Percentiles rank a stretch among this genome's conserved stretches.
Conservation (phyloP, 2,329 filamentous ascomycete genomes). For the Capronia americana region DNA sequence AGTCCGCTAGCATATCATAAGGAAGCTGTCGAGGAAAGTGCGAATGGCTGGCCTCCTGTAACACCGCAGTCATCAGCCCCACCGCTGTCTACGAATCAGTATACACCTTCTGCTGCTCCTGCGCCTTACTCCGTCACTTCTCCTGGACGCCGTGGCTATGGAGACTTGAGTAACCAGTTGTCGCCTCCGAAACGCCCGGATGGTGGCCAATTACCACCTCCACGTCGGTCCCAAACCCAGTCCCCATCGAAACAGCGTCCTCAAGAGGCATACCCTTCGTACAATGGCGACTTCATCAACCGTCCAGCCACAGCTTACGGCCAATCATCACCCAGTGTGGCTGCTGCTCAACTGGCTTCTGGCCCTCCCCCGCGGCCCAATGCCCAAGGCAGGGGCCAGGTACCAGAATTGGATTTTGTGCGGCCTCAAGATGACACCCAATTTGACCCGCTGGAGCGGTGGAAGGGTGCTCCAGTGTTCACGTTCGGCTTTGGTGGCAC, state of each 20-base stretch:
- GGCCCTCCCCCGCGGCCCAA: slow-evolving; percentile 41
- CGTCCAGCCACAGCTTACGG: slow-evolving; percentile 62
- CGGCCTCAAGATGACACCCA: slow-evolving; percentile 62
- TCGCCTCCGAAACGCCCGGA: slow-evolving; percentile 47
- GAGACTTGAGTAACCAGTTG: slow-evolving; percentile 41
- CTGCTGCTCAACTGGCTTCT: slow-evolving; percentile 36
- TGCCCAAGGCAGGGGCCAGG: slow-evolving; percentile 51
- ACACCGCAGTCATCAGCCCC: slow-evolving; percentile 27
- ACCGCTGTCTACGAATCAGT: slow-evolving; percentile 15
- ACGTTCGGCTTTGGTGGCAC: slow-evolving; percentile 86
- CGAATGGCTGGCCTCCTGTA: slow-evolving; percentile 7
- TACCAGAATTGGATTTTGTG: slow-evolving; percentile 62
- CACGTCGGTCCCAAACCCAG: slow-evolving; percentile 62
- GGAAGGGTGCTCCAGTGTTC: slow-evolving; percentile 88
- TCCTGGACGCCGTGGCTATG: slow-evolving; percentile 26
- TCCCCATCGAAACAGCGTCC: slow-evolving; percentile 64
- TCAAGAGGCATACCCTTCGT: slow-evolving; percentile 52
- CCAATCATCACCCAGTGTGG: slow-evolving; percentile 46
- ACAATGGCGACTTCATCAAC: slow-evolving; percentile 54
- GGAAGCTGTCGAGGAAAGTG: slow-evolving; percentile 32
- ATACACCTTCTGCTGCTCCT: slow-evolving; percentile 21
- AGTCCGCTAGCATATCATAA: slow-evolving; percentile 65
- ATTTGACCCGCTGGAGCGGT: slow-evolving; percentile 80
- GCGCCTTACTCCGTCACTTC: slow-evolving; percentile 37
- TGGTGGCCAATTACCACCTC: slow-evolving; percentile 43